Percentiles rank a stretch among this genome's conserved stretches.
Evolutionary conservation across 2,329 filamentous ascomycete species (phyloP).

Genomic region (Epichloe brachyelytri): DNA sequence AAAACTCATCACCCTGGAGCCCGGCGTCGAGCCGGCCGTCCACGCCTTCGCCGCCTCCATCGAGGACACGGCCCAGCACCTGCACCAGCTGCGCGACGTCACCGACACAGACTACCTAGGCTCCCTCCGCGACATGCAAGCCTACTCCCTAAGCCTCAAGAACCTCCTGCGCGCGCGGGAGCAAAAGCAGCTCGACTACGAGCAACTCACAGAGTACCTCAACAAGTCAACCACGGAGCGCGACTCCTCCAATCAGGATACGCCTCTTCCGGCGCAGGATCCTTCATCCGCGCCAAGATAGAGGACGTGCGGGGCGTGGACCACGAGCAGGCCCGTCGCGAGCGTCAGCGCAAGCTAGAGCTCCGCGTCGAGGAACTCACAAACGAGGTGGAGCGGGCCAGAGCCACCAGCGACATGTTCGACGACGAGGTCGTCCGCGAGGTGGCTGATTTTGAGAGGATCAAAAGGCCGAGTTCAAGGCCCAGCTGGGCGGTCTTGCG

Average conservation of each 20-base stretch:
- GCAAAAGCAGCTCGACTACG: slow-evolving; percentile 95
- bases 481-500: slow-evolving; percentile 70
- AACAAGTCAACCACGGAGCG: slow-evolving; percentile 81
- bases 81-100: slow-evolving; percentile 72
- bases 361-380: slow-evolving; percentile 86
- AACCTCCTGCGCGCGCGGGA: slow-evolving; percentile 82
- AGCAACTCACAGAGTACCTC: slow-evolving; percentile 90
- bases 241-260: slow-evolving; percentile 60
- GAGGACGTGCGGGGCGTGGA: slow-evolving; percentile 95
- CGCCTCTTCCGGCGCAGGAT: slow-evolving; percentile 44
- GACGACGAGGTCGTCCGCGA: slow-evolving; percentile 94
- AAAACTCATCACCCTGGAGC: slow-evolving; percentile 80
- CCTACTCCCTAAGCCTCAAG: slow-evolving; percentile 81
- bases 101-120: slow-evolving; percentile 95
- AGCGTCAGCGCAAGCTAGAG: slow-evolving; percentile 80
- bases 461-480: slow-evolving; percentile 90
- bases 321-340: slow-evolving; percentile 80
- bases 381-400: slow-evolving; percentile 75
- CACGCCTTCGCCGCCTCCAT: slow-evolving; percentile 79
- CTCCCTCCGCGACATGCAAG: slow-evolving; percentile 86
- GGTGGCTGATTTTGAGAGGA: slow-evolving; percentile 86
- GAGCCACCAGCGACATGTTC: slow-evolving; percentile 79
- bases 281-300: slow-evolving; percentile 86
- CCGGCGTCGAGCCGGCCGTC: slow-evolving; percentile 68
- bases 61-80: slow-evolving; percentile 66